Conservation (phyloP, 495 filamentous ascomycete genomes). For the Trichoderma reesei region DNA sequence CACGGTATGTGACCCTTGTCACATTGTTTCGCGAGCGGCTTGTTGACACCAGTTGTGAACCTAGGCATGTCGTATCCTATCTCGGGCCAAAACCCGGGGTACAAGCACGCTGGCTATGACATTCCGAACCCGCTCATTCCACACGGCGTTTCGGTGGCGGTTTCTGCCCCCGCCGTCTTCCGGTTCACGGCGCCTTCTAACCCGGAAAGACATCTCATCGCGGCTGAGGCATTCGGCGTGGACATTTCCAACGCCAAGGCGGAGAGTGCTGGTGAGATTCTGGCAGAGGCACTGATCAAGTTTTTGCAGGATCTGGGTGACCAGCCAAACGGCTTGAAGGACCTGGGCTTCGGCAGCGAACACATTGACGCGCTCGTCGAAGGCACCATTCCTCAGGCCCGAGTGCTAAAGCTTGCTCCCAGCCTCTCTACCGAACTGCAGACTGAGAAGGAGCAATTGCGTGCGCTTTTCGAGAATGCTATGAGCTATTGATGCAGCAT, state of each 20-base stretch:
- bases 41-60: not conserved
- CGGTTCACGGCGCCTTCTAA: conserved; percentile 83
- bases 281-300: conserved; percentile 66
- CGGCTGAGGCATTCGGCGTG: conserved; percentile 84
- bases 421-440: conserved; percentile 62
- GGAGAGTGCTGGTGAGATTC: conserved; percentile 77
- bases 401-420: conserved; percentile 88
- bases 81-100: conserved; percentile 80
- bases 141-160: conserved; percentile 90
- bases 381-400: conserved; percentile 82
- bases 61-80: conserved; percentile 88
- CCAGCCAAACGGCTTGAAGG: conserved; percentile 79
- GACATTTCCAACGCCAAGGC: conserved; percentile 77
- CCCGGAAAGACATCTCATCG: conserved; percentile 79
- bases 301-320: conserved; percentile 79
- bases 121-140: conserved; percentile 73
- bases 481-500: conserved; percentile 29
- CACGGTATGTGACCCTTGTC: conserved; percentile 45
- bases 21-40: not conserved
- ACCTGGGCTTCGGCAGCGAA: conserved; percentile 61
- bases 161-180: conserved; percentile 91
- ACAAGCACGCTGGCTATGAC: conserved; percentile 76
- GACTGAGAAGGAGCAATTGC: conserved; percentile 44
- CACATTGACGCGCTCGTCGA: conserved; percentile 80
- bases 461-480: conserved; percentile 40